These are phyloP conservation scores for Blastobotrys robertii DNA, from an alignment of 805 yeast genomes.

Conservation along the genomic window DNA sequence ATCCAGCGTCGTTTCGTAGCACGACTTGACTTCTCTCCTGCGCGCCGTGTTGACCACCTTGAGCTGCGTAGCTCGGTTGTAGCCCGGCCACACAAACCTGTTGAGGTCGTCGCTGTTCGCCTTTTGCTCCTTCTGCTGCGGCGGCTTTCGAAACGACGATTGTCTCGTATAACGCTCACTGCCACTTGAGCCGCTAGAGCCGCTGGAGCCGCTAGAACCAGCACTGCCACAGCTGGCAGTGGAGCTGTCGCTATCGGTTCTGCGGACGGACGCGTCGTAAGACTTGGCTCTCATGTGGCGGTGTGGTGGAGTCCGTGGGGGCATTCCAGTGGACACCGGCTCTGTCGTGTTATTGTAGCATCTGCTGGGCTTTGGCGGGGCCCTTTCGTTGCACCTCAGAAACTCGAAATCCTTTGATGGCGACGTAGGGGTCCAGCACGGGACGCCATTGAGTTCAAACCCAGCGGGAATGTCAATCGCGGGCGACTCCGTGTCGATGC, in stretches of 20 bases:
- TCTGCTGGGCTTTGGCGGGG: constrained; percentile 2
- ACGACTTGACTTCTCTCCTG: too few relatives aligned
- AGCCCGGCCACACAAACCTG: neutral
- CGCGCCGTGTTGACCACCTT: too few relatives aligned
- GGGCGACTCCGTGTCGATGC: neutral
- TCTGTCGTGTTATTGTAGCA: neutral
- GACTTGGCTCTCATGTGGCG: constrained; percentile 2
- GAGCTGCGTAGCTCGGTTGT: too few relatives aligned
- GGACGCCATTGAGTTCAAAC: too few relatives aligned
- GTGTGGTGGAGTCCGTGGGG: constrained; percentile 21
- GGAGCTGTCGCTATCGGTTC: too few relatives aligned
- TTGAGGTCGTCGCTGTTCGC: neutral
- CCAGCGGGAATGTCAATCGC: neutral
- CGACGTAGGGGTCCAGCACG: neutral
- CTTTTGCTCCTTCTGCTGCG: too few relatives aligned
- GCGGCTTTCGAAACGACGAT: too few relatives aligned
- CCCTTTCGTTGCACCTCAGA: neutral
- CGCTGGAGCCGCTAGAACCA: too few relatives aligned
- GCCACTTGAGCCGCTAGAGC: too few relatives aligned
- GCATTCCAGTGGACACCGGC: constrained; percentile 19
- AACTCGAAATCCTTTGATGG: constrained; percentile 1
- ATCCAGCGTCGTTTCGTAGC: too few relatives aligned
- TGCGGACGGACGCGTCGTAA: neutral
- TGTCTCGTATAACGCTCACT: too few relatives aligned
- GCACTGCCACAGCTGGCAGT: too few relatives aligned